Evolutionary conservation across 2,329 filamentous ascomycete genomes (phyloP).

Genomic region (Colletotrichum lupini): DNA sequence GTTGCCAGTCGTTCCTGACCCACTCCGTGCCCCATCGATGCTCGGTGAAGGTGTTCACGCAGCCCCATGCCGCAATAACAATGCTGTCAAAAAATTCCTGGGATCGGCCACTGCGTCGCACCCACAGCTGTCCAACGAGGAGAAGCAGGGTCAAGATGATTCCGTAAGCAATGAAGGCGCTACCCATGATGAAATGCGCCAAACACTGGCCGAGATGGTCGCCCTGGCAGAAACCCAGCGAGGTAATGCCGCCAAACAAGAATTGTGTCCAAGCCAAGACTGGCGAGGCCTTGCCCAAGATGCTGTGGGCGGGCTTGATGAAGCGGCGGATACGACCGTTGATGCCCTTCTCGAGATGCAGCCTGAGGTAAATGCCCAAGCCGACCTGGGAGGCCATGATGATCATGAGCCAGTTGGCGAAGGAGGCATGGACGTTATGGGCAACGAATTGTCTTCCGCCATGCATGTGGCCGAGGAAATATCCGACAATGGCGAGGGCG

Average conservation of each 20-base stretch:
- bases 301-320: slow-evolving; percentile 78
- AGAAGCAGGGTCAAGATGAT: slow-evolving; percentile 88
- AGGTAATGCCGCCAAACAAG: slow-evolving; percentile 93
- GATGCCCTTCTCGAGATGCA: slow-evolving; percentile 88
- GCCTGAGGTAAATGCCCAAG: slow-evolving; percentile 86
- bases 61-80: slow-evolving; percentile 94
- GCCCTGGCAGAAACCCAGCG: slow-evolving; percentile 90
- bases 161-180: slow-evolving; percentile 94
- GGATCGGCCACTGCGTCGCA: slow-evolving; percentile 83
- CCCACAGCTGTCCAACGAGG: slow-evolving; percentile 88
- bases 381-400: slow-evolving; percentile 81
- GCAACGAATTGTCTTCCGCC: slow-evolving; percentile 85
- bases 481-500: slow-evolving; percentile 81
- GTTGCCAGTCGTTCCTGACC: slow-evolving; percentile 95
- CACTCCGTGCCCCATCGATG: slow-evolving; percentile 91
- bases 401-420: slow-evolving; percentile 84
- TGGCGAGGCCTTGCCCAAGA: slow-evolving; percentile 89
- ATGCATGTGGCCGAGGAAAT: slow-evolving; percentile 92
- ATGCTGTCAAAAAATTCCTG: slow-evolving; percentile 97
- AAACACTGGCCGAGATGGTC: slow-evolving; percentile 93
- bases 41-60: slow-evolving; percentile 98
- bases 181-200: slow-evolving; percentile 99
- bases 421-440: slow-evolving; percentile 81
- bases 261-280: slow-evolving; percentile 92
- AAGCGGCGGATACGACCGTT: slow-evolving; percentile 80